Conservation (phyloP, 2,329 filamentous ascomycete species). For the Diplodia mutila region DNA sequence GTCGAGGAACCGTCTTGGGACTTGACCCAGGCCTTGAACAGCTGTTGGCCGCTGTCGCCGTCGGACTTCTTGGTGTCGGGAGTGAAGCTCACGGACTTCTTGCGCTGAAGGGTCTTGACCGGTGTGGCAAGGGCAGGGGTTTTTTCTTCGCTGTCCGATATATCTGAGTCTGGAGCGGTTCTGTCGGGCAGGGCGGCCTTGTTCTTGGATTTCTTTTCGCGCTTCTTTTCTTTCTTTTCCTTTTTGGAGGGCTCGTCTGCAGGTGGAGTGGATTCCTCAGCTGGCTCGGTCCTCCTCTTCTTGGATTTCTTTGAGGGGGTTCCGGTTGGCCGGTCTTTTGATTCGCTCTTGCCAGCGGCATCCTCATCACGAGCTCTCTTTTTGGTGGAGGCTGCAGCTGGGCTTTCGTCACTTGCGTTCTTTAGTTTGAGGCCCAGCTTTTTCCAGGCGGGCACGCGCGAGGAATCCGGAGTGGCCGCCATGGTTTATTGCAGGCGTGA, state of each 20-base stretch:
- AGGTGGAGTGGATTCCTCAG: not conserved
- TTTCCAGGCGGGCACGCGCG: conserved; percentile 61
- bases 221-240: conserved; percentile 32
- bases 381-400: not conserved
- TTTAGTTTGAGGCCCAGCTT: conserved; percentile 64
- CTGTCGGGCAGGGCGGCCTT: not conserved
- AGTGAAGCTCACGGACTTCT: conserved; percentile 68
- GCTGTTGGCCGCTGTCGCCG: conserved; percentile 56
- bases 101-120: conserved; percentile 30
- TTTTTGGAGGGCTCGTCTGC: conserved; percentile 10
- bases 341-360: not conserved
- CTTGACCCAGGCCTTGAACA: conserved; percentile 56
- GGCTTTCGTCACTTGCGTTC: conserved; percentile 38
- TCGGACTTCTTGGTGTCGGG: conserved; percentile 64
- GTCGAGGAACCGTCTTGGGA: conserved; percentile 34
- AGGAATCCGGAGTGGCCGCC: conserved; percentile 6
- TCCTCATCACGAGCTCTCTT: conserved; percentile 13
- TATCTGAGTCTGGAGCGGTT: not conserved
- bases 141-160: not conserved
- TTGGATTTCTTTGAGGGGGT: conserved; percentile 20
- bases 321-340: not conserved
- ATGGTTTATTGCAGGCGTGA: not conserved
- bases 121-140: not conserved
- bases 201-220: conserved; percentile 11
- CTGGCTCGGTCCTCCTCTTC: conserved; percentile 11